phyloP scores from a whole-genome alignment of 208 protist genomes.

The Leishmania turanica region DNA sequence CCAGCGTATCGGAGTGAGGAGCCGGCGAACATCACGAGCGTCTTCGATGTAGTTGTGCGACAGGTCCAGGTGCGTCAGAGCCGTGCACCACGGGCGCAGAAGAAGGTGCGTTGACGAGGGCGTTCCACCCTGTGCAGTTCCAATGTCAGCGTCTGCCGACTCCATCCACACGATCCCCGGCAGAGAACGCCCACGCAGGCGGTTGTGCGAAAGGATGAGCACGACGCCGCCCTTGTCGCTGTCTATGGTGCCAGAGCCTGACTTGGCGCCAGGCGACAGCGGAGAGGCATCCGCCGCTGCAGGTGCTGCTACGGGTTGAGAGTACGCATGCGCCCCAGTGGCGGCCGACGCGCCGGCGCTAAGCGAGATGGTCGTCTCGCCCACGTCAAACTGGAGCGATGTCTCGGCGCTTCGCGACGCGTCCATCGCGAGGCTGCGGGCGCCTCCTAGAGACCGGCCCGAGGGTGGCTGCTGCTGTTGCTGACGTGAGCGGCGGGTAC shows the following conservation, averaged over 20 bases:
- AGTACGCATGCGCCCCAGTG: background rate
- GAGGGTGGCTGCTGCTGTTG: background rate
- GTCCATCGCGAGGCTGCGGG: background rate
- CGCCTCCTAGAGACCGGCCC: too few relatives aligned
- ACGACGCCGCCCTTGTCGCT: background rate
- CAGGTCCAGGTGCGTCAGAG: slow-evolving; percentile 33
- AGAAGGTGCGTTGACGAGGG: background rate
- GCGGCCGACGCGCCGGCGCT: background rate
- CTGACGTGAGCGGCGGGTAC: background rate
- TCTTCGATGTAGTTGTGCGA: slow-evolving; percentile 44
- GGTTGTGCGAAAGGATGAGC: slow-evolving; percentile 23
- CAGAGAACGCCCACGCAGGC: slow-evolving; percentile 17
- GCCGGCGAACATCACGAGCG: slow-evolving; percentile 12
- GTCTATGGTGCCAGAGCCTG: background rate
- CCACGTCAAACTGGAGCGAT: slow-evolving; percentile 6
- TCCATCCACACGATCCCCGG: slow-evolving; percentile 6
- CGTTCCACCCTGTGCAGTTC: background rate
- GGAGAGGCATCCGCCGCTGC: background rate
- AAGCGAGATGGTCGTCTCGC: background rate
- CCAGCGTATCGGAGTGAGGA: slow-evolving; percentile 1
- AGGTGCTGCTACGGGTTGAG: background rate
- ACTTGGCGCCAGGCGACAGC: background rate
- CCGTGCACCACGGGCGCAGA: slow-evolving; percentile 26
- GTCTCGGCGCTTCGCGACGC: slow-evolving; percentile 11
- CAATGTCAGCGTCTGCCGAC: background rate